Evolutionary conservation across 495 filamentous ascomycete genomes (phyloP).

Genomic region (Pyrenula massariospora): DNA sequence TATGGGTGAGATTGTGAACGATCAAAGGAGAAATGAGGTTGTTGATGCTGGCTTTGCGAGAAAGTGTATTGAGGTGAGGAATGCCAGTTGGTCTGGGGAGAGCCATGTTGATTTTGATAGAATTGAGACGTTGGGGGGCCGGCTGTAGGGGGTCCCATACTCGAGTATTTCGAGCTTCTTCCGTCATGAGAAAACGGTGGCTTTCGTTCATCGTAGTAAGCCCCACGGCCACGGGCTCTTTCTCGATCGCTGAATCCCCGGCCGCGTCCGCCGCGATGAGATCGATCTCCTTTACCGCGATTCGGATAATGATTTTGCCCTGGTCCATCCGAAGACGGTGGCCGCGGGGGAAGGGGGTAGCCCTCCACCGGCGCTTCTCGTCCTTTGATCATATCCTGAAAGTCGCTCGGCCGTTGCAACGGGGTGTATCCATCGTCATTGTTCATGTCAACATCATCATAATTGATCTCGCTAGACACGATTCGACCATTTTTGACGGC

Average conservation of each 20-base stretch:
- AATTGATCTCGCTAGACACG: constrained; percentile 34
- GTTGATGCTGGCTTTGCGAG: too few species aligned
- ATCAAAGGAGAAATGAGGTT: constrained; percentile 4
- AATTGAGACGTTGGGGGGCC: constrained; percentile 16
- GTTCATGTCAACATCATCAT: constrained; percentile 42
- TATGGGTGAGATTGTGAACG: not conserved
- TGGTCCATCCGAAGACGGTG: not conserved
- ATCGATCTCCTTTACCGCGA: not conserved
- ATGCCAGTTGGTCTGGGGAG: constrained; percentile 24
- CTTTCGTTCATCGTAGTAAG: constrained; percentile 18
- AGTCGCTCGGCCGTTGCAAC: constrained; percentile 49
- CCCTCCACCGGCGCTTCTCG: constrained; percentile 37
- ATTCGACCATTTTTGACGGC: constrained; percentile 23
- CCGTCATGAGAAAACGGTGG: constrained; percentile 20
- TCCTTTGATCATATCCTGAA: constrained; percentile 38
- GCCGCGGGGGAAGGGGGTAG: constrained; percentile 9
- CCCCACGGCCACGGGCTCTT: constrained; percentile 30
- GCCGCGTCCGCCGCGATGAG: not conserved
- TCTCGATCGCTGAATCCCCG: constrained; percentile 22
- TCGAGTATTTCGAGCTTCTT: constrained; percentile 1
- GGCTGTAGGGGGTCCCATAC: constrained; percentile 6
- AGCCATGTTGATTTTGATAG: constrained; percentile 24
- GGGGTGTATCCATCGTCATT: constrained; percentile 51
- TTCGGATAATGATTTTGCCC: constrained; percentile 1
- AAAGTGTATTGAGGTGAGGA: too few species aligned